These are phyloP conservation scores for Candida railenensis DNA, from an alignment of 805 yeast genomes.

Conservation along the genomic window DNA sequence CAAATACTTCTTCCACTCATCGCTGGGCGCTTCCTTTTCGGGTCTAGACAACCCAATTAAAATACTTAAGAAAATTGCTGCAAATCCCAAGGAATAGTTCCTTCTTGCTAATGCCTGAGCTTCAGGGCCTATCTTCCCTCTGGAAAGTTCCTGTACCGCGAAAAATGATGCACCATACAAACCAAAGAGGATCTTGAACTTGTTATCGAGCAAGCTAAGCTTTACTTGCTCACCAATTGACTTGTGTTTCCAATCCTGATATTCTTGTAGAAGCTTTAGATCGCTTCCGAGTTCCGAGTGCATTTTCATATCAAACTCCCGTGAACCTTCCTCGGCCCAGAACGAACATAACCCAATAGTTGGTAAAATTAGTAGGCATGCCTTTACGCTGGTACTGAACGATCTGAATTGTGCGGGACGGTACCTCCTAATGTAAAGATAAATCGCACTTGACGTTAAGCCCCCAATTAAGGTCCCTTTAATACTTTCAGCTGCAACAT, in stretches of 20 bases:
- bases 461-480: conserved; percentile 36
- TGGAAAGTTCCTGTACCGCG: conserved; percentile 2
- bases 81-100: not conserved
- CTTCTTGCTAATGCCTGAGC: conserved; percentile 3
- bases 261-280: conserved; percentile 31
- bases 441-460: conserved; percentile 34
- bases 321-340: conserved; percentile 45
- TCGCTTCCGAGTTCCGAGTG: conserved; percentile 29
- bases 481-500: conserved; percentile 34
- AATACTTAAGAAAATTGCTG: not conserved
- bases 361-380: conserved; percentile 39
- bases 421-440: conserved; percentile 27
- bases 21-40: not conserved
- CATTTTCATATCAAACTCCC: conserved; percentile 40
- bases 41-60: conserved; percentile 3
- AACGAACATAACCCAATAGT: conserved; percentile 37
- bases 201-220: conserved; percentile 27
- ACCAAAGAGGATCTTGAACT: conserved; percentile 34
- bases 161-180: conserved; percentile 40
- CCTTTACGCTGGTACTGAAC: conserved; percentile 39
- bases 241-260: conserved; percentile 32
- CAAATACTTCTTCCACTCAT: conserved; percentile 6
- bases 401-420: conserved; percentile 32
- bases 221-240: conserved; percentile 28
- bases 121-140: not conserved